phyloP scores from a whole-genome alignment of 805 yeast species.

The Ascoidea tarda region DNA sequence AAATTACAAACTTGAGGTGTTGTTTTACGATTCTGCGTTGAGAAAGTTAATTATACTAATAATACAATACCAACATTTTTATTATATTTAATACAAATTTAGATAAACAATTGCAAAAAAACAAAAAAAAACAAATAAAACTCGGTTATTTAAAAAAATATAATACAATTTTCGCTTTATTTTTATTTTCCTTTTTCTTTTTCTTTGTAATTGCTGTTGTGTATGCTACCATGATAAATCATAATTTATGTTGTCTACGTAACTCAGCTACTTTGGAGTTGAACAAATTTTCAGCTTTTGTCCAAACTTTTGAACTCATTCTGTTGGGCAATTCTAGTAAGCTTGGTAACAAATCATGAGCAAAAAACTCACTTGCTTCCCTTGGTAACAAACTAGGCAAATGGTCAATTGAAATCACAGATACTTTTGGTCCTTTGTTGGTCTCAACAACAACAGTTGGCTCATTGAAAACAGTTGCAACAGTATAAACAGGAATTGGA shows the following conservation, averaged over 20 bases:
- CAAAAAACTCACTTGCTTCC: constrained; percentile 89
- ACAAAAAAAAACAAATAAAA: no score
- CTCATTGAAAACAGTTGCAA: constrained; percentile 80
- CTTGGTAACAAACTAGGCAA: constrained; percentile 92
- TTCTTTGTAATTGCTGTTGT: no score
- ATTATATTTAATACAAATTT: no score
- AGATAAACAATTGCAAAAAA: no score
- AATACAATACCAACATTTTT: no score
- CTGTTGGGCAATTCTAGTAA: constrained; percentile 75
- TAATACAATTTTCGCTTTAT: no score
- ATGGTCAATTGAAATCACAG: constrained; percentile 93
- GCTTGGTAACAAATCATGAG: constrained; percentile 83
- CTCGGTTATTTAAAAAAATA: no score
- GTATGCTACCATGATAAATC: neutral
- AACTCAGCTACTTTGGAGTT: constrained; percentile 76
- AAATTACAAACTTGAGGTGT: no score
- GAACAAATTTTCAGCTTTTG: constrained; percentile 70
- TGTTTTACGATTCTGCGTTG: no score
- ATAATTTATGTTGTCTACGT: constrained; percentile 29
- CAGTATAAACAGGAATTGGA: constrained; percentile 87
- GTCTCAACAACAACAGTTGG: constrained; percentile 85
- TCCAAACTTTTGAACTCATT: constrained; percentile 81
- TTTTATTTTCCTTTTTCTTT: no score
- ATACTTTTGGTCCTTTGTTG: constrained; percentile 67
- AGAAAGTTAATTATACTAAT: no score